Conservation (phyloP, 495 filamentous ascomycete species). For the Cladorrhinum samala region DNA sequence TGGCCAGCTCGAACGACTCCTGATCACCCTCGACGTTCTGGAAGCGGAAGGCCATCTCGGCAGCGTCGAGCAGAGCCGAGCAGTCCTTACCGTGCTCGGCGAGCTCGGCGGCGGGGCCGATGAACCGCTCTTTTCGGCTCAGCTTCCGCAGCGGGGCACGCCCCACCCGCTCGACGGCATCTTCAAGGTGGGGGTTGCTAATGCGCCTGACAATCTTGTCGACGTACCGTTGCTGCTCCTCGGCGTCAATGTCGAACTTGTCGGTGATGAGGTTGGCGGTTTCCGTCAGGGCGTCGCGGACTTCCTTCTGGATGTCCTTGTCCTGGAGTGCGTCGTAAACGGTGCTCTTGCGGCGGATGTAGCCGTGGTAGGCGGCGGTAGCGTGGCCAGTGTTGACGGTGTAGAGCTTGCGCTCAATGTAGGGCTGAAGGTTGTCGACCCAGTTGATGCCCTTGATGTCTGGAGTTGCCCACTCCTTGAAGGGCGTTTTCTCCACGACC, state of each 20-base stretch:
- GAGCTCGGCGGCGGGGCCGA: slow-evolving; percentile 81
- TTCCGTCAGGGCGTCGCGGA: slow-evolving; percentile 69
- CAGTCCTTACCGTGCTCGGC: slow-evolving; percentile 69
- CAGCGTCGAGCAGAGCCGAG: slow-evolving; percentile 62
- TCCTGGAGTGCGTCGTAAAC: slow-evolving; percentile 78
- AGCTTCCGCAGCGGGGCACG: slow-evolving; percentile 92
- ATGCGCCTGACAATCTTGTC: slow-evolving; percentile 88
- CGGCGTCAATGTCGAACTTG: slow-evolving; percentile 71
- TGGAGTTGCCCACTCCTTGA: slow-evolving; percentile 49
- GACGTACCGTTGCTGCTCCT: slow-evolving; percentile 84
- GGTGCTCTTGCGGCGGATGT: slow-evolving; percentile 71
- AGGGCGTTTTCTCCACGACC: slow-evolving; percentile 85
- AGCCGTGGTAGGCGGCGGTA: slow-evolving; percentile 93
- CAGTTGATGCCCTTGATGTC: slow-evolving; percentile 82
- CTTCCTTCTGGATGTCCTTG: slow-evolving; percentile 61
- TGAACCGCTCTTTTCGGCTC: slow-evolving; percentile 86
- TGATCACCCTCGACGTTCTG: slow-evolving; percentile 85
- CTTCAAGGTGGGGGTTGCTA: slow-evolving; percentile 89
- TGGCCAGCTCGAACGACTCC: slow-evolving; percentile 74
- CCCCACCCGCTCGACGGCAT: slow-evolving; percentile 89
- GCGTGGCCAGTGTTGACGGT: slow-evolving; percentile 98
- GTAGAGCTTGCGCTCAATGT: slow-evolving; percentile 98
- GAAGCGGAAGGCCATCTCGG: slow-evolving; percentile 87
- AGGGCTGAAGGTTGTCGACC: slow-evolving; percentile 85
- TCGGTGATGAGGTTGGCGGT: slow-evolving; percentile 75